Base-by-base conservation (phyloP, 108 stramenopile species). In the Cyclotella baltica region DNA sequence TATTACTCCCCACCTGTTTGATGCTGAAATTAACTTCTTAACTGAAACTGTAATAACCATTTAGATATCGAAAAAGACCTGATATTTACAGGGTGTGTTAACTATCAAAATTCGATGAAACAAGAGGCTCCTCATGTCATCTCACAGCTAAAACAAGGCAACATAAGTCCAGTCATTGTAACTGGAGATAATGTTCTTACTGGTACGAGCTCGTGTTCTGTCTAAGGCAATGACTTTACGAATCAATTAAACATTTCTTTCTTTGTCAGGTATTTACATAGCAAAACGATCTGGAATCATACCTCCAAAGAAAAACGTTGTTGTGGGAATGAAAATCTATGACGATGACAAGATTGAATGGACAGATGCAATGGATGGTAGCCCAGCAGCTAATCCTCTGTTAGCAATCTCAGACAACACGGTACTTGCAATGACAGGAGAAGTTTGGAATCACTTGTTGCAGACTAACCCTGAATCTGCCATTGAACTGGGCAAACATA, bases 161-260 rank as follows among this genome's bases (percentile, higher is more conserved):
- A 85, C 11, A 75, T 91, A 27, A 59, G 56, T 8, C 68, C 75
- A 62, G 77, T 64, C 10, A 89, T 91, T 67, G 72, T 91, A 2
- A 89, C 90, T 8, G 90, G 90, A 22, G 90, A 91, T 61, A 86
- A 77, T 52, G 73, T 84, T 50, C 67, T 89, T 27, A 89, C n/a
- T n/a, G n/a, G n/a, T n/a, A n/a, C n/a, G n/a, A n/a, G n/a, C n/a
- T n/a, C n/a, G n/a, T n/a, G n/a, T n/a, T n/a, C n/a, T n/a, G n/a
- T n/a, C n/a, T n/a, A n/a, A n/a, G n/a, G n/a, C n/a, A n/a, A n/a
- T n/a, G n/a, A n/a, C n/a, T n/a, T n/a, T n/a, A n/a, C n/a, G n/a
- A n/a, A n/a, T n/a, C n/a, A n/a, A n/a, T n/a, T n/a, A n/a, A n/a
- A n/a, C n/a, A n/a, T n/a, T n/a, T n/a, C n/a, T n/a, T n/a, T n/a